Base-by-base conservation (phyloP, 2,329 filamentous ascomycete genomes). In the Aureobasidium sp. region DNA sequence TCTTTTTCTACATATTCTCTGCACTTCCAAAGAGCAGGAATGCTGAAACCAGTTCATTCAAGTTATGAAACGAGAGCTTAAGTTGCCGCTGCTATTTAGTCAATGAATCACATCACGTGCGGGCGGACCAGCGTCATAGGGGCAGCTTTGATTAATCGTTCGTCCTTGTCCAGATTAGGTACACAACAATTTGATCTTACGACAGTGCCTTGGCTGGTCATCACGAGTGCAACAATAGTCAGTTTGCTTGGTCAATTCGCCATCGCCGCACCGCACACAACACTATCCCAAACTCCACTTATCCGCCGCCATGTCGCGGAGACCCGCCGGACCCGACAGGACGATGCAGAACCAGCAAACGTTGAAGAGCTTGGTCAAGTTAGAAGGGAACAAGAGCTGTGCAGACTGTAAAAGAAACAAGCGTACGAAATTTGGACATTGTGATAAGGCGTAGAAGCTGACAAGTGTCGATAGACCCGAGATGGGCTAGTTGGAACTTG, bases 371-470 rank as follows among this genome's bases (percentile, higher is more conserved):
- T 84, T 99, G 69, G 82, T 97, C 74, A 99, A 97, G 79, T 80
- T 99, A 69, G 93, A 97, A 73, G 80, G 86, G 66, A 99, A 99
- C 81, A 99, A 99, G 81, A 86, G 89, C 73, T 99, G 94, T 81
- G 91, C 93, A 65, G 94, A 99, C 77, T 99, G 94, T 85, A 99
- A 99, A 82, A 87, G 89, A 75, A 99, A 97, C 81, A 99, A 97
- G 77, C 94, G 92, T 95, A 77, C 68, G 87, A 79, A 36, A 34
- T 36, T 50, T 15, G 9, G 26, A 26, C 3, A 10, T n/a, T 34
- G 51, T 34, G 17, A n/a, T 24, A 43, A 24, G 32, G 27, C 47
- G 39, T 64, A 44, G n/a, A n/a, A n/a, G 41, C 70, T 71, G 55
- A 75, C 68, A 52, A 41, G 56, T 20, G 1, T 56, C 32, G n/a